These are phyloP conservation scores for Tolypocladium inflatum DNA, from an alignment of 2,329 filamentous ascomycete species.

Conservation along the genomic window DNA sequence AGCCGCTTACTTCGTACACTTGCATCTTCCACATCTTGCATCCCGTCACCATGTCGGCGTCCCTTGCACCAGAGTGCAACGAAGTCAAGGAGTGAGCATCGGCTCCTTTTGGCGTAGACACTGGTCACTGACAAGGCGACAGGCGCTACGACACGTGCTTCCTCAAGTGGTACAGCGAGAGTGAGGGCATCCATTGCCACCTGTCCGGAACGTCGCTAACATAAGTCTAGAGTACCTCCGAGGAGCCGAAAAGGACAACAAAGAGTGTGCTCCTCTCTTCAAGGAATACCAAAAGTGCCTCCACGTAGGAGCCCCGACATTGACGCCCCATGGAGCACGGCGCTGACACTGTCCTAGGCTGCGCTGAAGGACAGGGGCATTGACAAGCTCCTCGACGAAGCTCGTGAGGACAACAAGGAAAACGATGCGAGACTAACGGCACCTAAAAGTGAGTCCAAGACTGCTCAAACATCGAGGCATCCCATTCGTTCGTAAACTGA, in stretches of 20 bases:
- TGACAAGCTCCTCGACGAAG: conserved; percentile 86
- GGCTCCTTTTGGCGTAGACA: not conserved
- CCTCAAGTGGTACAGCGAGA: conserved; percentile 98
- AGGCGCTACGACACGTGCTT: conserved; percentile 97
- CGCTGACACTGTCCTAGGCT: conserved; percentile 40
- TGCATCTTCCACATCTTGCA: not conserved
- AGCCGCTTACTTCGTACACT: not conserved
- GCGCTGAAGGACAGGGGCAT: conserved; percentile 84
- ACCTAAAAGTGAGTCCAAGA: conserved; percentile 27
- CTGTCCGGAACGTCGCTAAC: not conserved
- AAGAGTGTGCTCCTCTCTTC: conserved; percentile 79
- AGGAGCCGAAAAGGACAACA: conserved; percentile 69
- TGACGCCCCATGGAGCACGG: not conserved
- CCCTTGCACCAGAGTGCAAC: conserved; percentile 89
- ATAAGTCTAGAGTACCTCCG: conserved; percentile 67
- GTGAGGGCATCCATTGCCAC: conserved; percentile 40
- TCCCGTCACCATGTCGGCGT: conserved; percentile 61
- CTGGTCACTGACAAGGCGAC: not conserved
- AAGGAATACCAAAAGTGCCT: conserved; percentile 83
- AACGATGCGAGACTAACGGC: conserved; percentile 54
- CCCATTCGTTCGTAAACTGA: not conserved
- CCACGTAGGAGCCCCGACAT: conserved; percentile 40
- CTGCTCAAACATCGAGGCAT: not conserved
- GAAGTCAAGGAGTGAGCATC: conserved; percentile 79
- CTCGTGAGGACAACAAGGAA: conserved; percentile 79